phyloP scores from a whole-genome alignment of 2,329 filamentous ascomycete species.

The Fusarium sp. region DNA sequence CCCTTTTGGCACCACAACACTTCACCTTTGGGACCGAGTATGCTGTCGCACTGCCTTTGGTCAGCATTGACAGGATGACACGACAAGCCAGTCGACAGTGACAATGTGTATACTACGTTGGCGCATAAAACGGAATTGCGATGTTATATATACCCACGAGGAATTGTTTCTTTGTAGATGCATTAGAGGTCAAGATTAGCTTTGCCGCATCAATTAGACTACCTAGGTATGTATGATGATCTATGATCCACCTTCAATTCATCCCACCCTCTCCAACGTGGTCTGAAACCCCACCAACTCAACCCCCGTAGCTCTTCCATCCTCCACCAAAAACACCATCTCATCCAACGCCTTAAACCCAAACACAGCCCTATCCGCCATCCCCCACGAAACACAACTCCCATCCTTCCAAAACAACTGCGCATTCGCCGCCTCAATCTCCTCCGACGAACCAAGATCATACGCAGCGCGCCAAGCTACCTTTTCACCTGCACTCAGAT shows the following conservation, averaged over 20 bases:
- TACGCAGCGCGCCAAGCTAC: conserved; percentile 7
- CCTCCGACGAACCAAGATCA: neutral
- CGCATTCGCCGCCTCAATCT: conserved; percentile 3
- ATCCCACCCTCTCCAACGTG: neutral
- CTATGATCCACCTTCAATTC: neutral
- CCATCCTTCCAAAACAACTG: conserved; percentile 14
- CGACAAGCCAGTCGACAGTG: too few relatives aligned
- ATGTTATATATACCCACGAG: too few relatives aligned
- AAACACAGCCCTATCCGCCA: neutral
- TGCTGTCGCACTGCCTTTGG: too few relatives aligned
- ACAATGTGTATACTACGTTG: too few relatives aligned
- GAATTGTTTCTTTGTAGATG: too few relatives aligned
- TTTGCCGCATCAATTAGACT: too few relatives aligned
- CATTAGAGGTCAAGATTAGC: too few relatives aligned
- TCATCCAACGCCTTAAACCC: conserved; percentile 11
- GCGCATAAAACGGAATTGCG: too few relatives aligned
- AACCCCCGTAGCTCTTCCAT: neutral
- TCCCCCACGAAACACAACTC: conserved; percentile 8
- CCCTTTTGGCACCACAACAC: too few relatives aligned
- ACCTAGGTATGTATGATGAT: too few relatives aligned
- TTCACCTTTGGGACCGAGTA: too few relatives aligned
- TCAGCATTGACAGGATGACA: too few relatives aligned
- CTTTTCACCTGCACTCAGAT: rapidly evolving
- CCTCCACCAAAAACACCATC: conserved; percentile 9
- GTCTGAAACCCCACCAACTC: conserved; percentile 17